Evolutionary conservation across 371 early-diverging fungal species (phyloP).

Genomic region (Rhizopus microsporus): DNA sequence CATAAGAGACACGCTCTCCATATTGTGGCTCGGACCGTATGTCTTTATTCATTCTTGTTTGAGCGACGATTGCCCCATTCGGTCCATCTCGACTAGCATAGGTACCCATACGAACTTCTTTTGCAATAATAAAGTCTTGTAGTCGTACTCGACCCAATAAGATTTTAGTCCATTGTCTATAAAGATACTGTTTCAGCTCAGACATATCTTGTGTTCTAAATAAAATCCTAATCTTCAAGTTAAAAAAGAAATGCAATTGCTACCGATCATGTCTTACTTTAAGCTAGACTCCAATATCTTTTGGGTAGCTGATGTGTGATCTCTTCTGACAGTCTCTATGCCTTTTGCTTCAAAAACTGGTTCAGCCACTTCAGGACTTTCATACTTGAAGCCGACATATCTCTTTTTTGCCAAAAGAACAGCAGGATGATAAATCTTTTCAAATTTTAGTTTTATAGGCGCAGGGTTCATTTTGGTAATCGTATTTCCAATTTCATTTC

Average conservation of each 20-base stretch:
- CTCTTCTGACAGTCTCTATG: constrained; percentile 90
- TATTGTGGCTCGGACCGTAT: constrained; percentile 78
- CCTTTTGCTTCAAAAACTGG: constrained; percentile 94
- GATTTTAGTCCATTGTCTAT: constrained; percentile 71
- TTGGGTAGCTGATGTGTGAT: constrained; percentile 77
- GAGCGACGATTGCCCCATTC: constrained; percentile 78
- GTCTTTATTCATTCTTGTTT: constrained; percentile 66
- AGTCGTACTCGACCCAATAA: constrained; percentile 64
- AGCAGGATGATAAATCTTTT: constrained; percentile 90
- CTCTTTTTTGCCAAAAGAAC: constrained; percentile 88
- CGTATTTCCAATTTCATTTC: constrained; percentile 73
- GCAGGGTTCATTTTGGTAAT: constrained; percentile 73
- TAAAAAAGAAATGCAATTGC: background rate
- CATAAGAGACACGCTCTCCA: constrained; percentile 87
- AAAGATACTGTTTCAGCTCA: constrained; percentile 70
- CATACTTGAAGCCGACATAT: constrained; percentile 87
- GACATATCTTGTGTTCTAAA: constrained; percentile 83
- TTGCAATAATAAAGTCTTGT: constrained; percentile 84
- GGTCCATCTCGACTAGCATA: constrained; percentile 52
- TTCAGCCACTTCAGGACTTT: constrained; percentile 53
- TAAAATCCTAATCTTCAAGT: constrained; percentile 52
- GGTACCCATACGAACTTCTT: constrained; percentile 76
- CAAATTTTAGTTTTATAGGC: constrained; percentile 89
- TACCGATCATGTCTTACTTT: constrained; percentile 49
- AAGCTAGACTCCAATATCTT: constrained; percentile 76